Evolutionary conservation across 2,329 filamentous ascomycete species (phyloP), one percentile per base, ranked within the genome.

Genomic region (Colletotrichum sp.): DNA sequence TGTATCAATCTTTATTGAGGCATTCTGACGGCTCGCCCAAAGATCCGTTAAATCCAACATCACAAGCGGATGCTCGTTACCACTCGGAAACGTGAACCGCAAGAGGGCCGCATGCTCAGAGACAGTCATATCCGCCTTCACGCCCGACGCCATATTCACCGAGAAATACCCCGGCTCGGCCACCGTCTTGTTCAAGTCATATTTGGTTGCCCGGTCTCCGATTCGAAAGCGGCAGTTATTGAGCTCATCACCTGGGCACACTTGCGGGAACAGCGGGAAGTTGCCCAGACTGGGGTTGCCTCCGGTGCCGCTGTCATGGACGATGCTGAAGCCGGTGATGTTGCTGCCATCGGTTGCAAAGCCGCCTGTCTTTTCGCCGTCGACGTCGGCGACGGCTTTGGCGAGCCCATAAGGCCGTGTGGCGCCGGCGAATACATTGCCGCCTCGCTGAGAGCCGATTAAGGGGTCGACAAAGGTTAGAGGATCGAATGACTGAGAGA

Each of bases 21-120:
- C 71, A 68, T 86, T 88, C 59, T 76, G 74, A n/a, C 74, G 63
- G 30, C 71, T 76, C 5, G 74, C 83, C 32, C 90, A 89, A 5
- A 93, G 82, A 79, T 93, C 92, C n/a, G 87, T 89, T 28, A 93
- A 81, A 72, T 93, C 92, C 1, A 92, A 85, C 7, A 93, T 80
- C 16, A 93, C 86, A 9, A 93, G 82, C 1, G 92, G 91, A 27
- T 84, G 83, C 28, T 77, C 75, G 8, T 19, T 79, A 57, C 25
- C 68, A 65, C 44, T 59, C 16, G 91, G 88, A 76, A 93, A 93
- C 1, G 86, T 88, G 77, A 93, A 92, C 5, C 87, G 86, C 79
- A 92, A 93, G n/a, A 94, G 80, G 4, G 91, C 90, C 2, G 91
- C 91, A 72, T 89, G 90, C 59, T 92, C 90, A 2, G 91, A 88